These are phyloP conservation scores for Mycena amicta DNA, from an alignment of 768 basidiomycete species.

Conservation along the genomic window DNA sequence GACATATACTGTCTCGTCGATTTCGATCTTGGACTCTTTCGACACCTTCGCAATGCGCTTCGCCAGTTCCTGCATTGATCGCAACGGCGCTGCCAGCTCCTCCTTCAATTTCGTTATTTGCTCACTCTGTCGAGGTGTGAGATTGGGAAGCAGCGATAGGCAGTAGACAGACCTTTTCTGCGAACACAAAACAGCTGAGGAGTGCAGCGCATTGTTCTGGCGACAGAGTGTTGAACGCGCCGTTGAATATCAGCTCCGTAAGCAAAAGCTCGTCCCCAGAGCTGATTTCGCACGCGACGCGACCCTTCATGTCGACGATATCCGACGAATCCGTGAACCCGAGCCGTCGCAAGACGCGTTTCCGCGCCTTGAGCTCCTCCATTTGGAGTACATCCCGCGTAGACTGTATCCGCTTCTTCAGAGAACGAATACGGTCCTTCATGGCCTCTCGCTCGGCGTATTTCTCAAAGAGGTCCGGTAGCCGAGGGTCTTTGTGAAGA, in stretches of 20 bases:
- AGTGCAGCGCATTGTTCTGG: constrained; percentile 94
- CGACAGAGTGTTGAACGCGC: constrained; percentile 85
- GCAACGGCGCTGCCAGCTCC: constrained; percentile 88
- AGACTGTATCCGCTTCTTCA: constrained; percentile 85
- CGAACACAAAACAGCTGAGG: constrained; percentile 97
- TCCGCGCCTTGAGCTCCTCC: constrained; percentile 94
- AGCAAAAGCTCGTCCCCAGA: constrained; percentile 94
- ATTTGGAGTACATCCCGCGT: constrained; percentile 93
- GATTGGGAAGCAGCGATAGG: neutral
- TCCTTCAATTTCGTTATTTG: constrained; percentile 85
- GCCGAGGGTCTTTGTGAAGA: constrained; percentile 74
- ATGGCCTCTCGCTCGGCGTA: constrained; percentile 77
- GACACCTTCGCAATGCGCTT: constrained; percentile 96
- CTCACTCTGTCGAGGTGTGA: constrained; percentile 56
- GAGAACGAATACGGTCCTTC: constrained; percentile 67
- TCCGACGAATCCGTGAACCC: constrained; percentile 88
- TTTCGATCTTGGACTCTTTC: constrained; percentile 85
- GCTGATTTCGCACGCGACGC: constrained; percentile 98
- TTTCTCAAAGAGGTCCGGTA: constrained; percentile 79
- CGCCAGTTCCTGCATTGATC: constrained; percentile 95
- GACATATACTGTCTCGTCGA: constrained; percentile 95
- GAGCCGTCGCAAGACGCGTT: constrained; percentile 88
- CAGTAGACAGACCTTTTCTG: constrained; percentile 75
- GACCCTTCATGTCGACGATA: constrained; percentile 97
- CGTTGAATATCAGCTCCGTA: constrained; percentile 97